These are phyloP conservation scores for Fusarium buxicola DNA, from an alignment of 2,329 filamentous ascomycete species.

Conservation along the genomic window DNA sequence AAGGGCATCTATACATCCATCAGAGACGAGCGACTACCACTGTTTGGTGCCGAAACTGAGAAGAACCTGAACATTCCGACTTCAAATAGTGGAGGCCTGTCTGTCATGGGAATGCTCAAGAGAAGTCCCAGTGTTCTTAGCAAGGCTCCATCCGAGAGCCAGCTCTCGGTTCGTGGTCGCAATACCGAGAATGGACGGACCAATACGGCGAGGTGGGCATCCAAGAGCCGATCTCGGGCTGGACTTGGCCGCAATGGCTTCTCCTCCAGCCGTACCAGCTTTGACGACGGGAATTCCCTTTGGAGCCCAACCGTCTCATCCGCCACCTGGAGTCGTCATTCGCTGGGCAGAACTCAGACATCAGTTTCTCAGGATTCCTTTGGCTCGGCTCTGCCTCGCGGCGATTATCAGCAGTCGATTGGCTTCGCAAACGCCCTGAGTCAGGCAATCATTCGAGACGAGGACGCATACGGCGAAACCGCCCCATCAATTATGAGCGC, in stretches of 20 bases:
- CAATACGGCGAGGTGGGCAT: conserved; percentile 78
- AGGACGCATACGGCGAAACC: conserved; percentile 68
- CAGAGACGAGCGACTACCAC: conserved; percentile 83
- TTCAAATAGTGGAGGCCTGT: conserved; percentile 73
- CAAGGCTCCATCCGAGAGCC: conserved; percentile 88
- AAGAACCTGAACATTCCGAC: conserved; percentile 51
- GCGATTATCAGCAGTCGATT: conserved; percentile 94
- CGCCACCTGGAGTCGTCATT: conserved; percentile 97
- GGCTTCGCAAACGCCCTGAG: conserved; percentile 97
- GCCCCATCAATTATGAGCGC: conserved; percentile 67
- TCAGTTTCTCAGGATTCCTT: conserved; percentile 95
- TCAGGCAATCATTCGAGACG: conserved; percentile 95
- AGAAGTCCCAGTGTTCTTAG: conserved; percentile 91
- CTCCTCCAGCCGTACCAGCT: conserved; percentile 91
- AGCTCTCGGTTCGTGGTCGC: conserved; percentile 76
- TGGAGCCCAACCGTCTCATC: conserved; percentile 89
- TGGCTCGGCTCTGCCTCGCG: conserved; percentile 77
- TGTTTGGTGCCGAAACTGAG: conserved; percentile 76
- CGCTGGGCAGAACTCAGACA: conserved; percentile 88
- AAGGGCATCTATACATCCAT: conserved; percentile 95
- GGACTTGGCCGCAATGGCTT: conserved; percentile 80
- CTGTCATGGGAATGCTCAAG: conserved; percentile 81
- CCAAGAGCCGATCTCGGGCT: conserved; percentile 86
- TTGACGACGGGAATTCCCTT: conserved; percentile 89
- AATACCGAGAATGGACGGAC: conserved; percentile 67